Percentiles rank a stretch among this genome's conserved stretches.
Conservation (phyloP, 2,329 filamentous ascomycete genomes). For the Xenoacremonium recifei region DNA sequence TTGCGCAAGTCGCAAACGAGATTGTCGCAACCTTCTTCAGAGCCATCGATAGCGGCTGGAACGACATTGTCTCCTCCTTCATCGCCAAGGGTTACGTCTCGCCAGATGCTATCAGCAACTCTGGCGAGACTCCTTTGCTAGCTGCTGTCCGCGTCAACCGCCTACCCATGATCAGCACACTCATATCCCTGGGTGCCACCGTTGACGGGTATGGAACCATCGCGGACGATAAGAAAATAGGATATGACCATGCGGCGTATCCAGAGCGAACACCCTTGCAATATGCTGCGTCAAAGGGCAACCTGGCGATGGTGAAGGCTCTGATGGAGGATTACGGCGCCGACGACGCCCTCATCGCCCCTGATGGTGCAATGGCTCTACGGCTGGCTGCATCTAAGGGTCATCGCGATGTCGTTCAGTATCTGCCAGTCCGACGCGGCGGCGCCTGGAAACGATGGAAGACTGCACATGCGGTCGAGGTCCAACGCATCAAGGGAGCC, state of each 20-base stretch:
- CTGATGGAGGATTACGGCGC: slow-evolving; percentile 40
- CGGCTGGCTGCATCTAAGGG: slow-evolving; percentile 41
- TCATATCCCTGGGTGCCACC: slow-evolving; percentile 34
- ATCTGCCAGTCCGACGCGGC: slow-evolving; percentile 37
- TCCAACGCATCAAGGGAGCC: slow-evolving; percentile 24
- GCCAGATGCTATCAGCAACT: slow-evolving; percentile 31
- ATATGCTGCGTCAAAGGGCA: slow-evolving; percentile 40
- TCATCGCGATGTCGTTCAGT: slow-evolving; percentile 43
- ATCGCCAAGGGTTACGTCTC: slow-evolving; percentile 35
- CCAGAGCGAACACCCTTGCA: slow-evolving; percentile 42
- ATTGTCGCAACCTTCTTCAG: slow-evolving; percentile 31
- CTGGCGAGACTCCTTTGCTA: slow-evolving; percentile 34
- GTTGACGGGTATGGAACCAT: slow-evolving; percentile 28
- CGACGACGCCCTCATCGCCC: slow-evolving; percentile 42
- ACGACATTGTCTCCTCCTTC: slow-evolving; percentile 29
- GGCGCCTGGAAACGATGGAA: slow-evolving; percentile 39
- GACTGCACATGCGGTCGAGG: slow-evolving; percentile 28
- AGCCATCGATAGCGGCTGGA: slow-evolving; percentile 25
- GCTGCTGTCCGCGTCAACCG: slow-evolving; percentile 31
- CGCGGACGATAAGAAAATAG: neutral
- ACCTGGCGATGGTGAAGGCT: slow-evolving; percentile 39
- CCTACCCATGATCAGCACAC: slow-evolving; percentile 31
- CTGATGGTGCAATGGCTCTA: slow-evolving; percentile 44
- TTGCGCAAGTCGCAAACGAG: slow-evolving; percentile 15
- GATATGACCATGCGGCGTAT: slow-evolving; percentile 21